Evolutionary conservation across 225 moss, liverwort and hornwort genomes (phyloP).

Genomic region (Polytrichum formosum): DNA sequence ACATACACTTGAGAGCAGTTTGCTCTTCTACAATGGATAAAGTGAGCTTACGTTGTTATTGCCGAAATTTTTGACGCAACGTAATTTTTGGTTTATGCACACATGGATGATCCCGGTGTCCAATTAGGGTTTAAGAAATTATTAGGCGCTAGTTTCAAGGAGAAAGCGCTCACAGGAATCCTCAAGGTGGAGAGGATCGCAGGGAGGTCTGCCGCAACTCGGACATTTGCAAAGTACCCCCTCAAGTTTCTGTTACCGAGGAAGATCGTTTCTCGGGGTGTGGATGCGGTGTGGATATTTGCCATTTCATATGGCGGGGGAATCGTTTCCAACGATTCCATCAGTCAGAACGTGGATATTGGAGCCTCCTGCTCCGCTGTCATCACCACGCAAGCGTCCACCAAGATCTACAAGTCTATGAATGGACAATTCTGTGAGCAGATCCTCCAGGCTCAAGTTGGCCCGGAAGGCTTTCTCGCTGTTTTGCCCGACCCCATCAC

Average conservation of each 20-base stretch:
- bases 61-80: too few species aligned
- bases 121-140: constrained; percentile 30
- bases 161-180: constrained; percentile 53
- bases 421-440: constrained; percentile 72
- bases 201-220: constrained; percentile 62
- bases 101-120: constrained; percentile 17
- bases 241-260: constrained; percentile 81
- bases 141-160: constrained; percentile 41
- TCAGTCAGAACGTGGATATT: constrained; percentile 59
- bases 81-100: neutral
- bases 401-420: constrained; percentile 85
- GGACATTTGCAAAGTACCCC: constrained; percentile 71
- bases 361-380: constrained; percentile 47
- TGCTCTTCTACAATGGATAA: too few species aligned
- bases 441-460: constrained; percentile 70
- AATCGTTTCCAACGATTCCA: constrained; percentile 76
- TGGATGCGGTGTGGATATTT: constrained; percentile 72
- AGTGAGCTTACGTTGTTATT: too few species aligned
- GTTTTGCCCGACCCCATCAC: constrained; percentile 78
- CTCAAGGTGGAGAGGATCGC: constrained; percentile 60
- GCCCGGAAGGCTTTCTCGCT: constrained; percentile 59
- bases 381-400: constrained; percentile 80
- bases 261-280: constrained; percentile 51
- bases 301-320: constrained; percentile 89
- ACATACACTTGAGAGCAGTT: too few species aligned